phyloP scores from a whole-genome alignment of 176 grass and related monocot species.

The barley (Hordeum vulgare) region DNA sequence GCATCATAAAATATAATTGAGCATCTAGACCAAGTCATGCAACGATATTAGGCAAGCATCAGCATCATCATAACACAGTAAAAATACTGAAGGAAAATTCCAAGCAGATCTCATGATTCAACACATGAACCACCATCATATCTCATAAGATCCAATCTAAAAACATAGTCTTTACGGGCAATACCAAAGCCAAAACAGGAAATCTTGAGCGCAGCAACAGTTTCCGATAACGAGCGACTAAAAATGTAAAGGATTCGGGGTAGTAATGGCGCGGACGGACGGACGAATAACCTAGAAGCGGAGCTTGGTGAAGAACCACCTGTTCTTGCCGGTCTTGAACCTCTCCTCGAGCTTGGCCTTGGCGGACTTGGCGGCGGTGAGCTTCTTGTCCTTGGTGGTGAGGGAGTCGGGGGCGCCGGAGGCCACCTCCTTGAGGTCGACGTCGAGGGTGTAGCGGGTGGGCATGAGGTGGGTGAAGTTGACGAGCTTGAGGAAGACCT shows the following conservation, averaged over 20 bases:
- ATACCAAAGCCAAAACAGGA: constrained; percentile 21
- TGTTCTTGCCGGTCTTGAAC: constrained; percentile 57
- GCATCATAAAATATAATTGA: not conserved
- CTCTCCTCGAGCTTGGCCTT: constrained; percentile 44
- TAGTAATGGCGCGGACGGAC: not conserved
- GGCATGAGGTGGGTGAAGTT: constrained; percentile 58
- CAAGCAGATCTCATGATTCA: not conserved
- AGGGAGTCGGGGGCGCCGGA: constrained; percentile 19
- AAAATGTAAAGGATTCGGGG: not conserved
- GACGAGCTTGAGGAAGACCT: constrained; percentile 50
- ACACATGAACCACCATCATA: not conserved
- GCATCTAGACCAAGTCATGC: not conserved
- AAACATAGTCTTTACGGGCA: constrained; percentile 4
- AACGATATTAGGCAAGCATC: not conserved
- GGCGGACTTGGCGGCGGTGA: constrained; percentile 27
- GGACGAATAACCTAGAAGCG: constrained; percentile 11
- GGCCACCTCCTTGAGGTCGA: constrained; percentile 49
- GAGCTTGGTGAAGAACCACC: constrained; percentile 66
- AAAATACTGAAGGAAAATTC: not conserved
- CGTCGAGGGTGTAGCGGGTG: constrained; percentile 48
- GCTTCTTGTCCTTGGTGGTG: constrained; percentile 28
- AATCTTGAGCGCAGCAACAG: not conserved
- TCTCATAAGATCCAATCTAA: not conserved
- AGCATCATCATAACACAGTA: not conserved
- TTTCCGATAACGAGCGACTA: not conserved